phyloP scores from a whole-genome alignment of 2,329 filamentous ascomycete genomes.

The Alternaria consortialis region DNA sequence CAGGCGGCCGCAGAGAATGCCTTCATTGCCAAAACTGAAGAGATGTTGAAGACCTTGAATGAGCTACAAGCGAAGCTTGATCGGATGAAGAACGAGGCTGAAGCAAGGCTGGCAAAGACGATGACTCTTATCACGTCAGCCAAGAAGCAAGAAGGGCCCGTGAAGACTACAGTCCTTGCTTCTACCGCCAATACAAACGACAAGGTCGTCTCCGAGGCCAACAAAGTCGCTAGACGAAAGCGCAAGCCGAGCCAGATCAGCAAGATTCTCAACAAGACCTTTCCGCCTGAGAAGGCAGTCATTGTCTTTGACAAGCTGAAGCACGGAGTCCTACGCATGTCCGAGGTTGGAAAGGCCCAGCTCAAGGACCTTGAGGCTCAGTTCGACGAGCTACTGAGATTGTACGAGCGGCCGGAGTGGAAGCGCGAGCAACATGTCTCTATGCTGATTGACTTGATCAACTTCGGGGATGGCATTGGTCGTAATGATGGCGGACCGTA shows the following conservation, averaged over 20 bases:
- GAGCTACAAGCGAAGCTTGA: background rate
- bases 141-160: background rate
- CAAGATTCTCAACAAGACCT: background rate
- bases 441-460: background rate
- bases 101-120: background rate
- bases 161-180: background rate
- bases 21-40: background rate
- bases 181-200: background rate
- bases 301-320: background rate
- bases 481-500: background rate
- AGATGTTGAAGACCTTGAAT: background rate
- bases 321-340: background rate
- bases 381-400: background rate
- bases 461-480: background rate
- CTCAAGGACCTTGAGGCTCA: background rate
- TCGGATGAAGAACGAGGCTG: background rate
- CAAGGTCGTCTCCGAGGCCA: background rate
- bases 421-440: background rate
- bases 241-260: background rate
- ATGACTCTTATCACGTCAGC: background rate
- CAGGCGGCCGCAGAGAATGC: background rate
- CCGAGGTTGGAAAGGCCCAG: background rate
- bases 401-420: background rate
- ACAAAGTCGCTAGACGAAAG: background rate
- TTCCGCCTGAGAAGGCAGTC: background rate